Percentiles rank a stretch among this genome's conserved stretches.
These are phyloP conservation scores for Citrus cavaleriei DNA, from an alignment of 345 rosid species.

Conservation along the genomic window DNA sequence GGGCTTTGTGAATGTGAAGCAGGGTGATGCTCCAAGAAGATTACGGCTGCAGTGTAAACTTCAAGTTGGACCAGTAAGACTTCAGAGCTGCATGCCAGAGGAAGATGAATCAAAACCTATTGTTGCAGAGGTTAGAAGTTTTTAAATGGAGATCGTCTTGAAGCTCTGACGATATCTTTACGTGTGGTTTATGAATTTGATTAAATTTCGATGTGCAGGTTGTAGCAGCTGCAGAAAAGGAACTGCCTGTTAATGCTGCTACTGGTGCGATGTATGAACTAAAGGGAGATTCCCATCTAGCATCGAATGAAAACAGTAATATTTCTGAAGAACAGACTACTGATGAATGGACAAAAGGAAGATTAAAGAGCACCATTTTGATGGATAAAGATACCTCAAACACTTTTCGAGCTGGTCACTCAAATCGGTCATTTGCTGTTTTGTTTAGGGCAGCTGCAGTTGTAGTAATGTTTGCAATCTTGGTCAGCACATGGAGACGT, in stretches of 20 bases:
- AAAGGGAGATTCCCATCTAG: background rate
- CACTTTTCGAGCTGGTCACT: slow-evolving; percentile 8
- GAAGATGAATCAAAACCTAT: slow-evolving; percentile 24
- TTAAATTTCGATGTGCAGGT: slow-evolving; percentile 34
- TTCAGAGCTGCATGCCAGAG: slow-evolving; percentile 3
- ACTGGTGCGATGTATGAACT: background rate
- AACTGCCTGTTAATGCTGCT: slow-evolving; percentile 4
- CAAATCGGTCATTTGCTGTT: slow-evolving; percentile 20
- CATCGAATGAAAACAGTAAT: slow-evolving; percentile 3
- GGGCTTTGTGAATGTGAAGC: slow-evolving; percentile 9
- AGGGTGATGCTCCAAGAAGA: slow-evolving; percentile 62
- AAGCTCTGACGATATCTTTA: slow-evolving; percentile 3
- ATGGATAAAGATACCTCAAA: slow-evolving; percentile 10
- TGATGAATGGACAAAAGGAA: background rate
- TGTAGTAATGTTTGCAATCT: slow-evolving; percentile 36
- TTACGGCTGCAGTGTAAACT: slow-evolving; percentile 39
- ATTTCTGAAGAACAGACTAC: slow-evolving; percentile 7
- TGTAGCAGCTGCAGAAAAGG: slow-evolving; percentile 9
- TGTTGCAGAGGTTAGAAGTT: slow-evolving; percentile 47
- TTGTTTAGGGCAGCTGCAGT: slow-evolving; percentile 36
- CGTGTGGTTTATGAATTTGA: slow-evolving; percentile 15
- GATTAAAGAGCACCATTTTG: slow-evolving; percentile 11
- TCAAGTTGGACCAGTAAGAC: slow-evolving; percentile 13
- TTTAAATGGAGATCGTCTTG: slow-evolving; percentile 6
- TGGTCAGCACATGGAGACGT: slow-evolving; percentile 24